Evolutionary conservation across 2,329 filamentous ascomycete species (phyloP).

Genomic region (Calycina herbarum): DNA sequence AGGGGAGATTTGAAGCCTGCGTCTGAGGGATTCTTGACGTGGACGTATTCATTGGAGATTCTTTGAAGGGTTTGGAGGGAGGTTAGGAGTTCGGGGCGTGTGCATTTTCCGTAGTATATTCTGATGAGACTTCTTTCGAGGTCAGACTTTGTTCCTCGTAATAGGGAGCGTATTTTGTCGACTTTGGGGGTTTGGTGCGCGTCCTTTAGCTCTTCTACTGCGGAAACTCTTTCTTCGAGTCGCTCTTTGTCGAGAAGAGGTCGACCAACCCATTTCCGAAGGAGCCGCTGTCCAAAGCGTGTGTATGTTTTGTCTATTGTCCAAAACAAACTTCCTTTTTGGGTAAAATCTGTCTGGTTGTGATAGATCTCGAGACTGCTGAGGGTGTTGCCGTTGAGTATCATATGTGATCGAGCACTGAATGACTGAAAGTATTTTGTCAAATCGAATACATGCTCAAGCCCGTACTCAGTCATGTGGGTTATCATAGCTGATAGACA

Average conservation of each 20-base stretch:
- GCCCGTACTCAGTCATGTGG: conserved; percentile 85
- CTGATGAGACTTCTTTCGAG: conserved; percentile 91
- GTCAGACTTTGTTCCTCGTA: conserved; percentile 73
- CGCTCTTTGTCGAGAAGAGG: conserved; percentile 75
- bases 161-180: conserved; percentile 71
- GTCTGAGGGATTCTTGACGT: conserved; percentile 63
- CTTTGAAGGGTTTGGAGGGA: conserved; percentile 83
- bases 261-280: conserved; percentile 93
- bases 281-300: conserved; percentile 79
- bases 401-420: conserved; percentile 90
- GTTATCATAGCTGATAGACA: conserved; percentile 97
- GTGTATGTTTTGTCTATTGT: conserved; percentile 90
- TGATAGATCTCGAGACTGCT: conserved; percentile 94
- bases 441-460: conserved; percentile 93
- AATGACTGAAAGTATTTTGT: conserved; percentile 98
- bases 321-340: conserved; percentile 93
- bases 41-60: conserved; percentile 74
- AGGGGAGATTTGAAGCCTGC: conserved; percentile 71
- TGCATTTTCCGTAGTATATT: conserved; percentile 97
- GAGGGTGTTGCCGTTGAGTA: conserved; percentile 91
- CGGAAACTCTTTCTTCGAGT: conserved; percentile 76
- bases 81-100: conserved; percentile 80
- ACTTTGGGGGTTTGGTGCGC: conserved; percentile 65
- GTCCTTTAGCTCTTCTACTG: conserved; percentile 82
- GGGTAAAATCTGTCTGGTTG: conserved; percentile 83